Evolutionary conservation across 225 moss, liverwort and hornwort species (phyloP), one percentile per base, ranked within the genome.

Genomic region (Asterella californica): DNA sequence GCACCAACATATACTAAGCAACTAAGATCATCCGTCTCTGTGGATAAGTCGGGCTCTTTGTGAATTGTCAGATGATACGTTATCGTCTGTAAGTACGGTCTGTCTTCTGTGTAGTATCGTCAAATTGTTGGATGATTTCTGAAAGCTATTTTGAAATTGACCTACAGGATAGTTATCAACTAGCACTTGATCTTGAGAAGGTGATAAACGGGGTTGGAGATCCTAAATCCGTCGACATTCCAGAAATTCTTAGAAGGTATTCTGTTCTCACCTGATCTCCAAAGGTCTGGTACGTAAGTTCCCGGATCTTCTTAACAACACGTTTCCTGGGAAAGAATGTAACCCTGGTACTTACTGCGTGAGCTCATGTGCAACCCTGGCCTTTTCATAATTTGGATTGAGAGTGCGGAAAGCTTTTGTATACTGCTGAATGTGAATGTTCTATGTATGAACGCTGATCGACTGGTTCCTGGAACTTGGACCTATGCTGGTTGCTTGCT

Each of bases 111-210:
- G 24, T 25, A 63, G 29, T 63, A 9, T n/a, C 17, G 37, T 69
- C 69, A 1, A 11, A 10, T 53, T 73, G 4, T 74, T 32, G 19
- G 14, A 4, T 29, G 15, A 27, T 27, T 8, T 67, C 67, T 67
- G 67, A 67, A 67, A 36, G 21, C 10, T 53, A 22, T 10, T 22
- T 17, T 48, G 11, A 52, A 55, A 36, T 3, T 59, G 52, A 37
- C 24, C 3, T 84, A 47, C 90, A 90, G 90, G 99, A 99, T 32
- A 91, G 95, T 33, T 99, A 85, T 52, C 99, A 95, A 77, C 85
- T 99, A n/a, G 99, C 92, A 6, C 80, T 91, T 72, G 93, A 99
- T 79, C 75, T 99, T 32, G 85, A 90, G 0, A 92, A 99, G 87
- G 93, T 92, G 15, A 53, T 88, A 19, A 82, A 88, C 45, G 78